Percentiles rank a stretch among this genome's conserved stretches.
Evolutionary conservation across 2,329 filamentous ascomycete species (phyloP).

Genomic region (Fusarium agapanthi): DNA sequence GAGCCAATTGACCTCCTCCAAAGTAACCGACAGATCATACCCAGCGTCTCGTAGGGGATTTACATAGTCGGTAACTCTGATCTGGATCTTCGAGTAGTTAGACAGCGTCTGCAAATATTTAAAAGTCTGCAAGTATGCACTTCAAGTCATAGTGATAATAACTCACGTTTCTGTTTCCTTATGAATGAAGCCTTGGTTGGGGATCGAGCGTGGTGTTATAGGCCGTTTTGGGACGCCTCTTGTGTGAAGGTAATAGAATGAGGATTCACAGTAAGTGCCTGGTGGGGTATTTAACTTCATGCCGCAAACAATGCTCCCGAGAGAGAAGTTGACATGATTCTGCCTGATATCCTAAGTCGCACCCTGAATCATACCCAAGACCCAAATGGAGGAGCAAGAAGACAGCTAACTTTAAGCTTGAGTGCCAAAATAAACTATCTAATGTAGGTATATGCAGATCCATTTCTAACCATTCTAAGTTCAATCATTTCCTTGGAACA

Average conservation of each 20-base stretch:
- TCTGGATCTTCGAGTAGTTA: background rate
- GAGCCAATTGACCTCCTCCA: background rate
- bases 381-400: background rate
- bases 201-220: too few relatives aligned
- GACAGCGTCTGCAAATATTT: background rate
- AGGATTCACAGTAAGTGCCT: background rate
- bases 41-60: background rate
- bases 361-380: background rate
- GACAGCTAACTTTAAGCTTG: background rate
- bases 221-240: background rate
- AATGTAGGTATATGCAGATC: fast-evolving
- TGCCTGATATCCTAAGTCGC: background rate
- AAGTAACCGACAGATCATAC: background rate
- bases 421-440: background rate
- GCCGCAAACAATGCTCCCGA: background rate
- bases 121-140: background rate
- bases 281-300: background rate
- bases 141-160: too few relatives aligned
- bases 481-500: background rate
- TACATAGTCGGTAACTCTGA: background rate
- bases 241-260: background rate
- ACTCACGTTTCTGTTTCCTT: background rate
- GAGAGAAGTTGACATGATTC: background rate
- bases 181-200: background rate
- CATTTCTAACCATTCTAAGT: fast-evolving